Conservation (phyloP, 2,329 filamentous ascomycete genomes). For the Nemania sp. region DNA sequence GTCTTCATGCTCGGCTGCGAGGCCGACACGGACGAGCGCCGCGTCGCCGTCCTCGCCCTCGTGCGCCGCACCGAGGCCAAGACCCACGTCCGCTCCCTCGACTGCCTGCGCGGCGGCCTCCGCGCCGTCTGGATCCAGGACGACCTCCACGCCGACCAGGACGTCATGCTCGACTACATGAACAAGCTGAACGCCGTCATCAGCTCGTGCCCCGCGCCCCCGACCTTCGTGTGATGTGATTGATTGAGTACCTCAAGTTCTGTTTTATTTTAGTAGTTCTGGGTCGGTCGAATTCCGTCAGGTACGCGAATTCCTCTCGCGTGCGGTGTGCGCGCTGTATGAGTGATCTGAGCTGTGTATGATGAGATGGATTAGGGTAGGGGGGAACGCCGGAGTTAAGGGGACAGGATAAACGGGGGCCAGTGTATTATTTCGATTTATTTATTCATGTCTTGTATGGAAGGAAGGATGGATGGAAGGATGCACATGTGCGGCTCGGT, state of each 20-base stretch:
- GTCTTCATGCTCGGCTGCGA: conserved; percentile 44
- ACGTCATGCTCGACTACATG: conserved; percentile 17
- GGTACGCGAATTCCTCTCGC: too few relatives aligned
- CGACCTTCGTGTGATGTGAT: conserved; percentile 17
- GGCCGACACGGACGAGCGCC: conserved; percentile 40
- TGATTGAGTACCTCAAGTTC: too few relatives aligned
- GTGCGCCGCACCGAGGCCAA: conserved; percentile 33
- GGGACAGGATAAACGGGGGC: too few relatives aligned
- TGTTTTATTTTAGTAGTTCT: background rate
- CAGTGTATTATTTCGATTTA: too few relatives aligned
- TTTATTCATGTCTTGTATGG: too few relatives aligned
- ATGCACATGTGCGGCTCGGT: too few relatives aligned
- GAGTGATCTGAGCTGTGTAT: too few relatives aligned
- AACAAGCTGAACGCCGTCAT: conserved; percentile 22
- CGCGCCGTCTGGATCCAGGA: conserved; percentile 24
- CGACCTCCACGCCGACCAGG: conserved; percentile 25
- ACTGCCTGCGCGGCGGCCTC: conserved; percentile 15
- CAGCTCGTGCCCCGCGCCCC: conserved; percentile 17
- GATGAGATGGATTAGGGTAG: too few relatives aligned
- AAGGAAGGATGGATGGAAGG: too few relatives aligned
- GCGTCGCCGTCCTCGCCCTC: conserved; percentile 37
- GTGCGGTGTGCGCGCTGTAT: too few relatives aligned
- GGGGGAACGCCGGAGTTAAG: too few relatives aligned
- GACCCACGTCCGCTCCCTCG: conserved; percentile 1
- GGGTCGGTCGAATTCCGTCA: too few relatives aligned